Percentiles rank a stretch among this genome's conserved stretches.
These are phyloP conservation scores for Aspergillus proliferans DNA, from an alignment of 2,329 filamentous ascomycete species.

Conservation along the genomic window DNA sequence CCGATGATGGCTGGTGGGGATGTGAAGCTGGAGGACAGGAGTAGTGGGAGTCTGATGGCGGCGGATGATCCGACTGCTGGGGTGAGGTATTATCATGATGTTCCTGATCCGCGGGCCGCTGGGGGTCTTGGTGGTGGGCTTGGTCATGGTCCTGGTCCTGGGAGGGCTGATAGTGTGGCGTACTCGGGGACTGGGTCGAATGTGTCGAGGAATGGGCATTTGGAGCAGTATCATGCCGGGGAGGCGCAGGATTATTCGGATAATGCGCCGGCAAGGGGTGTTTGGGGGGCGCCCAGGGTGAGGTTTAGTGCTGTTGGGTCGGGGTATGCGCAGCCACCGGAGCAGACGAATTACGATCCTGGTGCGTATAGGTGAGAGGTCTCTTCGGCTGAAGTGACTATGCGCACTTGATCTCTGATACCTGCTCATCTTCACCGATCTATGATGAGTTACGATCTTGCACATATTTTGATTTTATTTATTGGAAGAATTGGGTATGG, in stretches of 20 bases:
- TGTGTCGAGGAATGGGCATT: not conserved
- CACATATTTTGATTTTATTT: not conserved
- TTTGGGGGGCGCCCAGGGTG: conserved; percentile 12
- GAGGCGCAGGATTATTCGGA: conserved; percentile 27
- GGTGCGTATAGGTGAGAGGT: conserved; percentile 25
- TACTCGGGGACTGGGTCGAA: too few relatives aligned
- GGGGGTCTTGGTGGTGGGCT: not conserved
- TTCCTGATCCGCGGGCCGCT: too few relatives aligned
- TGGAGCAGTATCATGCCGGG: conserved; percentile 18
- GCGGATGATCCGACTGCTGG: not conserved
- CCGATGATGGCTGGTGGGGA: conserved; percentile 26
- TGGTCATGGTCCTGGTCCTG: conserved; percentile 2
- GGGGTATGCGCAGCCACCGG: conserved; percentile 19
- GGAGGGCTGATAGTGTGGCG: not conserved
- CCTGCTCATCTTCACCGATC: not conserved
- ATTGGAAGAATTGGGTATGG: not conserved
- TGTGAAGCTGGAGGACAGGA: conserved; percentile 25
- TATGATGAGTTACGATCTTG: conserved; percentile 10
- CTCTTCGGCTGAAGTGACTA: not conserved
- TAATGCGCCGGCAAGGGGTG: conserved; percentile 13
- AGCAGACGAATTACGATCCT: conserved; percentile 33
- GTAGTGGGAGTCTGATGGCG: not conserved
- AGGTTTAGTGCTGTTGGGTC: conserved; percentile 17
- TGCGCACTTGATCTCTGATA: not conserved
- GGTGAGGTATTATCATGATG: not conserved